Evolutionary conservation across 2,329 filamentous ascomycete genomes (phyloP).

Genomic region (Aspergillus glaucus): DNA sequence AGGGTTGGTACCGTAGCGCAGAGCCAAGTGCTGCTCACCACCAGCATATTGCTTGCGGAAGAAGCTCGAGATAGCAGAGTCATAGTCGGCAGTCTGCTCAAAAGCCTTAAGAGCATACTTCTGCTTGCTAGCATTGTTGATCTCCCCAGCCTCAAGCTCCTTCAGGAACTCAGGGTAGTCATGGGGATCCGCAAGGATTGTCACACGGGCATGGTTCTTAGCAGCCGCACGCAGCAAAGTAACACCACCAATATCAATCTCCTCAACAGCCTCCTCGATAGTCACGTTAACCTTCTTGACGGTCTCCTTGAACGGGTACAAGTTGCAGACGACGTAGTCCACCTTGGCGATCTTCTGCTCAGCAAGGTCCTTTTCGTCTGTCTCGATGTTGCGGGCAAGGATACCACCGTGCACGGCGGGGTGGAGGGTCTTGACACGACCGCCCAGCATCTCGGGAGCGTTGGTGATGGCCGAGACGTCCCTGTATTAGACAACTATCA

Average conservation of each 20-base stretch:
- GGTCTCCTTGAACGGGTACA: slow-evolving; percentile 99
- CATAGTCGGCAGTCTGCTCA: slow-evolving; percentile 96
- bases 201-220: slow-evolving; percentile 95
- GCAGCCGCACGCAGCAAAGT: slow-evolving; percentile 93
- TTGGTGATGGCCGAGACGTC: slow-evolving; percentile 97
- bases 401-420: slow-evolving; percentile 82
- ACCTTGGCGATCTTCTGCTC: slow-evolving; percentile 94
- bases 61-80: slow-evolving; percentile 88
- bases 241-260: slow-evolving; percentile 97
- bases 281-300: slow-evolving; percentile 96
- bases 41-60: slow-evolving; percentile 96
- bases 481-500: slow-evolving; percentile 40
- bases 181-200: slow-evolving; percentile 85
- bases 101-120: slow-evolving; percentile 95
- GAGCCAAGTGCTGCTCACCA: slow-evolving; percentile 72
- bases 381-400: slow-evolving; percentile 85
- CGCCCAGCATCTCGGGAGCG: slow-evolving; percentile 93
- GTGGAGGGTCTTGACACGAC: slow-evolving; percentile 91
- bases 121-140: slow-evolving; percentile 78
- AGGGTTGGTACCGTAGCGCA: slow-evolving; percentile 94
- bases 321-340: slow-evolving; percentile 94
- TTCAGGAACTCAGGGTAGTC: slow-evolving; percentile 93
- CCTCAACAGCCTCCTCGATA: slow-evolving; percentile 92
- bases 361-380: slow-evolving; percentile 93
- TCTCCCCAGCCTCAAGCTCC: slow-evolving; percentile 79